Percentiles rank a stretch among this genome's conserved stretches.
Evolutionary conservation across 2,329 filamentous ascomycete species (phyloP).

Genomic region (Diaporthe capsici): DNA sequence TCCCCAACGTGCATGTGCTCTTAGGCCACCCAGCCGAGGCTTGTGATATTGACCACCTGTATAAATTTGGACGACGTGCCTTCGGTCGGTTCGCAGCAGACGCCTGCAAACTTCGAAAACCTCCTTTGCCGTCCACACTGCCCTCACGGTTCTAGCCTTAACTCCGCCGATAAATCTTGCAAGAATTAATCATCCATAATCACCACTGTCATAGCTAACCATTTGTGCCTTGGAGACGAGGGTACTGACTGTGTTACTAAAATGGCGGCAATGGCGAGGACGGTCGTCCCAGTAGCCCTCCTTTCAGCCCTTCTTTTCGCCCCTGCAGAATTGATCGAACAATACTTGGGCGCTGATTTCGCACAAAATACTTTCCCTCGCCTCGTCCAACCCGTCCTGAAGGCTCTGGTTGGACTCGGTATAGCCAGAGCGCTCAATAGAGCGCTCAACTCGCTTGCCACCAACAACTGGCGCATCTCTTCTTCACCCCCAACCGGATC

Average conservation of each 20-base stretch:
- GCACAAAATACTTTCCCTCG: slow-evolving; percentile 3
- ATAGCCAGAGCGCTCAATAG: slow-evolving; percentile 39
- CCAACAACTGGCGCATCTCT: slow-evolving; percentile 45
- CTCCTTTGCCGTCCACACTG: not conserved
- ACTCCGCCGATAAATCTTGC: not conserved
- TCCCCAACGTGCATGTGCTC: slow-evolving; percentile 22
- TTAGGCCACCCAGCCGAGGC: slow-evolving; percentile 22
- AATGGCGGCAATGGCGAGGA: slow-evolving; percentile 8
- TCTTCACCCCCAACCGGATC: slow-evolving; percentile 21
- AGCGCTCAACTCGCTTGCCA: slow-evolving; percentile 44
- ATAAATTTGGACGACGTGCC: not conserved
- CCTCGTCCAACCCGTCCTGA: slow-evolving; percentile 27
- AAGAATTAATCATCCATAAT: not conserved
- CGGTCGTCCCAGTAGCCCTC: slow-evolving; percentile 12
- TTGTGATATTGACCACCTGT: not conserved
- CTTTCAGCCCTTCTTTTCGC: slow-evolving; percentile 36
- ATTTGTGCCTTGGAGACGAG: not conserved
- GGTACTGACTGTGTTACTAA: not conserved
- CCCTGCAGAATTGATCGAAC: slow-evolving; percentile 30
- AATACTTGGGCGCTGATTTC: slow-evolving; percentile 23
- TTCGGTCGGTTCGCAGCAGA: not conserved
- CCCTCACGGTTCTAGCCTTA: not conserved
- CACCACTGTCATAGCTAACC: not conserved
- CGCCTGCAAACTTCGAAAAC: not conserved
- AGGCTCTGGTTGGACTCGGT: slow-evolving; percentile 31